phyloP scores from a whole-genome alignment of 2,329 filamentous ascomycete genomes.

The Aspergillus sp. region DNA sequence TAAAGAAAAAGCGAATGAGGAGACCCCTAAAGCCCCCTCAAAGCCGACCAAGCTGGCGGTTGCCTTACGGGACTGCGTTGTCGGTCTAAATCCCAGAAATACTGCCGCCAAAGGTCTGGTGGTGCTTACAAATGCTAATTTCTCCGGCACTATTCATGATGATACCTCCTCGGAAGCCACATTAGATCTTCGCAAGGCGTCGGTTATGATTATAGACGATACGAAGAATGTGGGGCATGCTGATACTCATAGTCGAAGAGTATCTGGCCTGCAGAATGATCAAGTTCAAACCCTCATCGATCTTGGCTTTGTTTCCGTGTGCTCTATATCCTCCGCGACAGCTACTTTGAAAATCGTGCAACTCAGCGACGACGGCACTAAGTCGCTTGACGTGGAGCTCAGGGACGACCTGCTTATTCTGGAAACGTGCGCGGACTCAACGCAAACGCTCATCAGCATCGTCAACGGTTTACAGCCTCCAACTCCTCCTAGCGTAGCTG shows the following conservation, averaged over 20 bases:
- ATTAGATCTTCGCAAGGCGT: constrained; percentile 74
- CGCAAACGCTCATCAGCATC: constrained; percentile 81
- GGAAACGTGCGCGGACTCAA: constrained; percentile 96
- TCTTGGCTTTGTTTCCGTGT: constrained; percentile 80
- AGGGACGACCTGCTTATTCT: constrained; percentile 83
- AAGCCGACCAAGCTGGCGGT: constrained; percentile 59
- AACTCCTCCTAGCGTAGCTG: constrained; percentile 74
- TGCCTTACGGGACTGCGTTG: constrained; percentile 74
- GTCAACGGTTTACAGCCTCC: constrained; percentile 80
- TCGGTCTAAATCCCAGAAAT: constrained; percentile 81
- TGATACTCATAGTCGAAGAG: constrained; percentile 32
- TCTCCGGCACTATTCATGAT: constrained; percentile 67
- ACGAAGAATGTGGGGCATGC: constrained; percentile 49
- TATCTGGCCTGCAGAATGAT: constrained; percentile 33
- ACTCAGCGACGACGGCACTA: constrained; percentile 58
- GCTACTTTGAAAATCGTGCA: constrained; percentile 62
- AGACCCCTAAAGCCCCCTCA: constrained; percentile 23
- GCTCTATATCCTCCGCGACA: constrained; percentile 80
- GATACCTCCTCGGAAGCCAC: constrained; percentile 63
- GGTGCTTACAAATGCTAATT: constrained; percentile 73
- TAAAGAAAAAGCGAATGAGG: constrained; percentile 16
- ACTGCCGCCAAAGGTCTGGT: constrained; percentile 73
- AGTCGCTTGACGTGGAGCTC: constrained; percentile 75
- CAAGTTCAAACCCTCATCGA: constrained; percentile 54
- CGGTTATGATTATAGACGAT: constrained; percentile 80